Evolutionary conservation across 768 basidiomycete genomes (phyloP).

Genomic region (Lentinula sp.): DNA sequence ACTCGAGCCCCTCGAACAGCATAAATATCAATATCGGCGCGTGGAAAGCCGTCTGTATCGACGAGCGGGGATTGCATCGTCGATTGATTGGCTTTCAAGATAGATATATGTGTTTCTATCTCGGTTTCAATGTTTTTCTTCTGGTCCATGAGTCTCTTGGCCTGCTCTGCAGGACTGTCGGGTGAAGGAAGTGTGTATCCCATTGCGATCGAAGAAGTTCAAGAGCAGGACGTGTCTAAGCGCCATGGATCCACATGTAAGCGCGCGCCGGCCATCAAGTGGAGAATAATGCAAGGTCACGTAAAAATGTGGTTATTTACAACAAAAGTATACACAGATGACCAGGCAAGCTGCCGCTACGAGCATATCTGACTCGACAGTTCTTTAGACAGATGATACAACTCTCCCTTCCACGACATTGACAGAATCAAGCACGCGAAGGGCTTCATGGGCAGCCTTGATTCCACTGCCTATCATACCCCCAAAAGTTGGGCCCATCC

Average conservation of each 20-base stretch:
- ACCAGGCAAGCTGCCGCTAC: too few relatives aligned
- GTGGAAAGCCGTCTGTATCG: constrained; percentile 85
- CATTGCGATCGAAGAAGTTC: constrained; percentile 21
- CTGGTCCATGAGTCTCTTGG: constrained; percentile 55
- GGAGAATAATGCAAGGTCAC: too few relatives aligned
- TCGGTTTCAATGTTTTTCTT: constrained; percentile 74
- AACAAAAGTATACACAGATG: too few relatives aligned
- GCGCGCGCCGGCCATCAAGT: background rate
- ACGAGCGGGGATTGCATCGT: constrained; percentile 72
- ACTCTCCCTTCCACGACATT: constrained; percentile 51
- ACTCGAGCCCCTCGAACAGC: constrained; percentile 71
- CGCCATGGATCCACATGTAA: background rate
- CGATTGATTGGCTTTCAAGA: constrained; percentile 58
- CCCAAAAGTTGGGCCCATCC: constrained; percentile 76
- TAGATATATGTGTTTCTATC: constrained; percentile 52
- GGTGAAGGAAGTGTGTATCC: constrained; percentile 39
- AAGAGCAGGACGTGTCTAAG: background rate
- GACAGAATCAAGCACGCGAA: constrained; percentile 42
- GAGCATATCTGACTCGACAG: too few relatives aligned
- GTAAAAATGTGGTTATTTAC: too few relatives aligned
- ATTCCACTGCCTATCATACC: constrained; percentile 77
- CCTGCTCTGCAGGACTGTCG: constrained; percentile 46
- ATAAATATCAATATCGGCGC: constrained; percentile 80
- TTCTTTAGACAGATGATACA: constrained; percentile 25
- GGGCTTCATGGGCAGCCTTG: constrained; percentile 63